Base-by-base conservation (phyloP, 768 basidiomycete genomes). In the Gloeophyllum trabeum region DNA sequence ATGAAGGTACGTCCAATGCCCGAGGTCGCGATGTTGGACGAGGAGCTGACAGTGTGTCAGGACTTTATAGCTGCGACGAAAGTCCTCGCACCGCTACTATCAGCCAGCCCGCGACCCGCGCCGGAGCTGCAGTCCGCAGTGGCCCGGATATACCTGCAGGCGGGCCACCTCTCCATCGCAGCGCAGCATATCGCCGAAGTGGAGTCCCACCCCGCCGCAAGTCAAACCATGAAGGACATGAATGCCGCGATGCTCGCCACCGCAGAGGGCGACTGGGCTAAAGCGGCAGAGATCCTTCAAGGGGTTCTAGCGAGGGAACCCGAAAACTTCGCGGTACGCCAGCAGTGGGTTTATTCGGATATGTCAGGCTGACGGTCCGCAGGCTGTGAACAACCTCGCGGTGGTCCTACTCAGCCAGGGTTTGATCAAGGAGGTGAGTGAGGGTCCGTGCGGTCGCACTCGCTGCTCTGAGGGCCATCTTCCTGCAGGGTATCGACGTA, bases 351-450 rank as follows among this genome's bases (percentile, higher is more conserved):
- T 19, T 26, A 21, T 38, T 3, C 36, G 43, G 16, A 30, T 7
- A 30, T 7, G 16, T 30, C 28, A 7, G 28, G 20, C 20, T 37
- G 7, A 7, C 7, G 4, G 4, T 40, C 16, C 39, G 2, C 35
- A 80, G 80, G 84, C 85, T 28, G 70, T 79, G 25, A 91, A 89
- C 56, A 82, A 90, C 51, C 62, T 88, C 2, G 72, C 81, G 1
- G 87, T 90, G 24, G 70, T 78, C 6, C 58, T 83, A 34, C 60
- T 90, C 36, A 74, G 73, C 44, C 79, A 81, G 50, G 87, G 88
- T 4, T 75, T 71, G 46, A 48, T 90, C 28, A 77, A 75, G 52
- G 80, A 89, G 71, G 85, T 80, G 28, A 32, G 28, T 32, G 10
- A n/a, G n/a, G n/a, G 28, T 32, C 16, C 16, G 28, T 32, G 16